Conservation (phyloP, 1,284 basidiomycete species). For the Sutorius eximius region DNA sequence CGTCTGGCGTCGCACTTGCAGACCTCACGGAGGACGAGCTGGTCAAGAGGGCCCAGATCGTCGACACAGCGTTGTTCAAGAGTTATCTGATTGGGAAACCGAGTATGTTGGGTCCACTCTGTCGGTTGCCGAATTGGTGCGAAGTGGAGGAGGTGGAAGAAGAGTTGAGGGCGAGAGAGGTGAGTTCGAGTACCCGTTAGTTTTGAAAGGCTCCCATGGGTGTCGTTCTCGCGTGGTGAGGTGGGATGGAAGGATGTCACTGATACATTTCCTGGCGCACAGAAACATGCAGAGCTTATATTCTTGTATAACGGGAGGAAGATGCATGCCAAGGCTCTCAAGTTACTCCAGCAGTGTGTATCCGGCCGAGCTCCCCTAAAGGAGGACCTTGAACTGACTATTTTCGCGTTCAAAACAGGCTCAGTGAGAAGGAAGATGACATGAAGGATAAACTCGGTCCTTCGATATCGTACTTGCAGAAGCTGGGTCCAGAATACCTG, state of each 20-base stretch:
- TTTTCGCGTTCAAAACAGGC: conserved; percentile 42
- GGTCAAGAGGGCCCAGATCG: conserved; percentile 85
- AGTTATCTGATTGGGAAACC: conserved; percentile 87
- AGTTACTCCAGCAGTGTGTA: conserved; percentile 72
- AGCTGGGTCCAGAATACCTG: conserved; percentile 80
- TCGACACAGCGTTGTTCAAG: conserved; percentile 96
- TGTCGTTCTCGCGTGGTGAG: background rate
- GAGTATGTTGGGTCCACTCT: conserved; percentile 82
- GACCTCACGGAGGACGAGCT: conserved; percentile 78
- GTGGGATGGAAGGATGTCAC: background rate
- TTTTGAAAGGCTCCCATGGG: background rate
- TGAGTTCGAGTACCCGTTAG: conserved; percentile 34
- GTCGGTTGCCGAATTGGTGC: conserved; percentile 95
- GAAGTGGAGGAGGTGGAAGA: conserved; percentile 95
- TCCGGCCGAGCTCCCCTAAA: background rate
- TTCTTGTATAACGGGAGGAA: conserved; percentile 93
- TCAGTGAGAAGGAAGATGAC: conserved; percentile 80
- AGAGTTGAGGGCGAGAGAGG: conserved; percentile 78
- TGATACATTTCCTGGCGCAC: conserved; percentile 9
- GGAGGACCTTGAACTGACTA: background rate
- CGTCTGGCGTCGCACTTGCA: conserved; percentile 63
- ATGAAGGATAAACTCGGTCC: conserved; percentile 78
- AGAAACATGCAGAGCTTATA: conserved; percentile 92
- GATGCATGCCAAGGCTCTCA: conserved; percentile 90
- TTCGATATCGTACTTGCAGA: conserved; percentile 89